Conservation (phyloP, 768 basidiomycete species). For the Naematelia encephala region DNA sequence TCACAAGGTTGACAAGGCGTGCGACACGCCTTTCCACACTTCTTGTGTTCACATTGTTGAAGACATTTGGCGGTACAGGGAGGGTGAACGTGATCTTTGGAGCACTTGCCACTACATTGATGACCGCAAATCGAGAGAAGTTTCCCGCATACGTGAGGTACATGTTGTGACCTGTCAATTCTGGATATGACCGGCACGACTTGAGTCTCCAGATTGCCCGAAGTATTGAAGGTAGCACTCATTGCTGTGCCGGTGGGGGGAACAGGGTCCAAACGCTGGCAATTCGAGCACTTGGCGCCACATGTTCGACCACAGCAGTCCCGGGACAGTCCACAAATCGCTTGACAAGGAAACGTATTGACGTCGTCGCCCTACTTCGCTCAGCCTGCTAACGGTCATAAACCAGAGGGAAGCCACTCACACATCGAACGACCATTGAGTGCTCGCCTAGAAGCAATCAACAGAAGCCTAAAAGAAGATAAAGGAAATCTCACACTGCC, state of each 20-base stretch:
- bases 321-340: slow-evolving; percentile 56
- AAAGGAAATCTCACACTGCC: not conserved
- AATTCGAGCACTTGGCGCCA: slow-evolving; percentile 30
- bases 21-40: slow-evolving; percentile 2
- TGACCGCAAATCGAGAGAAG: slow-evolving; percentile 32
- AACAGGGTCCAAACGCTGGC: not conserved
- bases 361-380: slow-evolving; percentile 5
- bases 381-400: not conserved
- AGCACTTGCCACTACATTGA: slow-evolving; percentile 56
- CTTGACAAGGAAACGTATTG: not conserved
- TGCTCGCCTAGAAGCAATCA: slow-evolving; percentile 10
- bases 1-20: slow-evolving; percentile 10
- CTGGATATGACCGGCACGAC: too few relatives aligned
- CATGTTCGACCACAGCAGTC: slow-evolving; percentile 54
- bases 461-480: not conserved
- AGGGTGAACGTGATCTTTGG: slow-evolving; percentile 57
- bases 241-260: not conserved
- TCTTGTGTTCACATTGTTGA: slow-evolving; percentile 60
- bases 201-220: not conserved
- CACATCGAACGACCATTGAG: not conserved
- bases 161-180: not conserved
- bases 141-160: slow-evolving; percentile 1
- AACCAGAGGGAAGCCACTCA: not conserved
- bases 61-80: slow-evolving; percentile 56
- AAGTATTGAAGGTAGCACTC: not conserved